Percentiles rank a stretch among this genome's conserved stretches.
Evolutionary conservation across 1,284 basidiomycete genomes (phyloP).

Genomic region (Moesziomyces globuligerus): DNA sequence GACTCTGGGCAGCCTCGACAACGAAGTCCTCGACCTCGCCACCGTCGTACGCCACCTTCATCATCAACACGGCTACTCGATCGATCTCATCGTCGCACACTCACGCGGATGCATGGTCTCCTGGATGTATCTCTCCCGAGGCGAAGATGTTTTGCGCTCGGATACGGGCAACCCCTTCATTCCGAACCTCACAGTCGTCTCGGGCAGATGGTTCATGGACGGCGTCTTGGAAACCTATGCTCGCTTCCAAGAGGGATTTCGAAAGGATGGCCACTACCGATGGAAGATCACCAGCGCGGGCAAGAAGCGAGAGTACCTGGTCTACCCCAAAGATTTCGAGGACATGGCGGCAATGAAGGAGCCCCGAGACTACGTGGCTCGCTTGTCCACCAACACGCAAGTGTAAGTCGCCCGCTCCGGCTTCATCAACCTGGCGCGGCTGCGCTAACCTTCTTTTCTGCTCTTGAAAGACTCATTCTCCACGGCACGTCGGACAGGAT

Average conservation of each 20-base stretch:
- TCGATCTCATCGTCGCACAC: slow-evolving; percentile 31
- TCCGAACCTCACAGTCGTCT: slow-evolving; percentile 16
- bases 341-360: slow-evolving; percentile 20
- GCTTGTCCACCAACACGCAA: slow-evolving; percentile 24
- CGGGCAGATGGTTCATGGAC: slow-evolving; percentile 19
- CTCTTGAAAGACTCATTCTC: slow-evolving; percentile 26
- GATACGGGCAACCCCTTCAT: slow-evolving; percentile 8
- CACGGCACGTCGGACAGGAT: slow-evolving; percentile 45
- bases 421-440: not conserved
- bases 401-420: slow-evolving; percentile 10
- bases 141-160: slow-evolving; percentile 1
- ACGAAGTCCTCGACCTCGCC: slow-evolving; percentile 33
- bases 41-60: slow-evolving; percentile 23
- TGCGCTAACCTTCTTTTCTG: not conserved
- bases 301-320: slow-evolving; percentile 26
- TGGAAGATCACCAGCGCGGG: slow-evolving; percentile 53
- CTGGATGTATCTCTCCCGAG: slow-evolving; percentile 26
- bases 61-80: slow-evolving; percentile 5
- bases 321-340: slow-evolving; percentile 38
- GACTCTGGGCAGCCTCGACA: slow-evolving; percentile 18
- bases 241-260: slow-evolving; percentile 16
- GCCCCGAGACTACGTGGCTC: slow-evolving; percentile 15
- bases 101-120: slow-evolving; percentile 29
- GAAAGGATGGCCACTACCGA: slow-evolving; percentile 37
- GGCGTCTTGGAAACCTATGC: slow-evolving; percentile 15